Conservation (phyloP, 2,329 filamentous ascomycete species). For the Phyllachora maydis region DNA sequence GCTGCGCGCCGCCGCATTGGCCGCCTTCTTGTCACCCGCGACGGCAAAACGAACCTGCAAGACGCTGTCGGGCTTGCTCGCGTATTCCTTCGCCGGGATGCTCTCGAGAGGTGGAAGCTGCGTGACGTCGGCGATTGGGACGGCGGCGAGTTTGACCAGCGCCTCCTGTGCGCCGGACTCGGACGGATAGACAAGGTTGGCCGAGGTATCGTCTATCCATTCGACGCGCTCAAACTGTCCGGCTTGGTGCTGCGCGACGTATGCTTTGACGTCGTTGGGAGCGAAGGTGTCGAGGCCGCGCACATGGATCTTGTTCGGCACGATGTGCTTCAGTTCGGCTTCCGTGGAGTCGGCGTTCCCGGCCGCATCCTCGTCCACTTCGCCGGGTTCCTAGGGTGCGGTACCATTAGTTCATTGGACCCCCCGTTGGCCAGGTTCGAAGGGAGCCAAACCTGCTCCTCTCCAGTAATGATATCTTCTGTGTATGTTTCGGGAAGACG, state of each 20-base stretch:
- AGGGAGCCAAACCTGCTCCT: slow-evolving; percentile 8
- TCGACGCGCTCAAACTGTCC: slow-evolving; percentile 45
- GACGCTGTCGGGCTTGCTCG: slow-evolving; percentile 44
- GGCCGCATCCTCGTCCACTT: slow-evolving; percentile 13
- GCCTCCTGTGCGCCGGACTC: slow-evolving; percentile 30
- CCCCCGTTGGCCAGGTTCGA: no score
- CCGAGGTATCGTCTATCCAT: slow-evolving; percentile 88
- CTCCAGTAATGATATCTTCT: slow-evolving; percentile 8
- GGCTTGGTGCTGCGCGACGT: slow-evolving; percentile 39
- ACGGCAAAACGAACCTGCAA: slow-evolving; percentile 59
- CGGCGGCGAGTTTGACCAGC: slow-evolving; percentile 27
- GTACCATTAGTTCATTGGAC: no score
- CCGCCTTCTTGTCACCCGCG: slow-evolving; percentile 57
- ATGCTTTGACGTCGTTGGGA: slow-evolving; percentile 59
- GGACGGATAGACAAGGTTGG: slow-evolving; percentile 60
- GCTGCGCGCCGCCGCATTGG: slow-evolving; percentile 59
- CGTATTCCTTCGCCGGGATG: slow-evolving; percentile 47
- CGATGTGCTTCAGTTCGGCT: slow-evolving; percentile 9
- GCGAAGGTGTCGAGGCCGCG: slow-evolving; percentile 66
- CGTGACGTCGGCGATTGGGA: slow-evolving; percentile 29
- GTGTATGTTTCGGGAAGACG: slow-evolving; percentile 8
- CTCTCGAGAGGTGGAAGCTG: slow-evolving; percentile 39
- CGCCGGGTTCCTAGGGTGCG: slow-evolving; percentile 18
- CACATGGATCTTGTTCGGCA: slow-evolving; percentile 56
- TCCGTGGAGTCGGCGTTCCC: slow-evolving; percentile 5